Base-by-base conservation (phyloP, 345 rosid genomes). In the Physaria fendleri region DNA sequence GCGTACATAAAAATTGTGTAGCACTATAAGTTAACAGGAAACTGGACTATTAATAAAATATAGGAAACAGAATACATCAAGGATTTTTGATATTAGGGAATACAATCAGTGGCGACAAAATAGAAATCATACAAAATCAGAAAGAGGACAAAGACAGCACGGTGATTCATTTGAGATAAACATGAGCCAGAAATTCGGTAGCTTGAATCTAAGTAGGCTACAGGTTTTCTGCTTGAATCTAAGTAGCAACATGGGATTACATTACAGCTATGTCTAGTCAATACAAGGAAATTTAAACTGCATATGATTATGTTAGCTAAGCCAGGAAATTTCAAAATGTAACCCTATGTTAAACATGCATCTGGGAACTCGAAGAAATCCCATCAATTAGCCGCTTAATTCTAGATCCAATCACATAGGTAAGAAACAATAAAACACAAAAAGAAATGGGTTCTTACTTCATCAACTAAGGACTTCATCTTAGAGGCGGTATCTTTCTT, bases 401-500 rank as follows among this genome's bases (percentile, higher is more conserved):
- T 40, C 38, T 40, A 17, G 8, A 66, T 33, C 44, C 54, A 39
- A 39, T 11, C 54, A 57, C 20, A 37, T 5, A 35, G 62, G 62
- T n/a, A n/a, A 35, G 6, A 42, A 35, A 68, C 22, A 21, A 8
- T 10, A 25, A 34, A n/a, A n/a, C n/a, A n/a, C n/a, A n/a, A n/a
- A n/a, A n/a, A n/a, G n/a, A n/a, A n/a, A n/a, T n/a, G n/a, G n/a
- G n/a, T n/a, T n/a, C 73, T 64, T 77, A 90, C 99, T 95, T 90
- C 99, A 49, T 90, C 96, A 48, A 94, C 97, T 69, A 81, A 42
- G 35, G 95, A 90, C 80, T 94, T 94, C 37, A 87, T 69, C 65
- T 94, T 94, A 35, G 90, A 80, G 68, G 97, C 95, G 15, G 88
- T 81, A 74, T 90, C 90, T 81, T 94, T 94, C 87, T 85, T 94